Evolutionary conservation across 495 filamentous ascomycete genomes (phyloP).

Genomic region (Aspergillus ellipticus): DNA sequence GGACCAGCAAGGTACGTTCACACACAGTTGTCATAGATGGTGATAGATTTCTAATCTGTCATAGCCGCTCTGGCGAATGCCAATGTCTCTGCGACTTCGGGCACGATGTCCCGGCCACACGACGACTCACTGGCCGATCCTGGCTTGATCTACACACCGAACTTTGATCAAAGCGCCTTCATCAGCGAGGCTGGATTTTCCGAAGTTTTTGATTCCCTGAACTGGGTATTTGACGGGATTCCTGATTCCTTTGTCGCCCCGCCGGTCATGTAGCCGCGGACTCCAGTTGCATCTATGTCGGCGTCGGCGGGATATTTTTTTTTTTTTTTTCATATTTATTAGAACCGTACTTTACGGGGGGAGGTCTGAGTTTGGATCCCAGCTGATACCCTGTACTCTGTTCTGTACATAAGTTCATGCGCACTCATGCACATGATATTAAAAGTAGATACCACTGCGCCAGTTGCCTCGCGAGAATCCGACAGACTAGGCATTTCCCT

Average conservation of each 20-base stretch:
- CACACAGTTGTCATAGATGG: background rate
- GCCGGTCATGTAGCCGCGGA: conserved; percentile 27
- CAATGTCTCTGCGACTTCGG: conserved; percentile 25
- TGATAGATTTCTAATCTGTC: conserved; percentile 10
- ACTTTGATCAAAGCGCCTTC: conserved; percentile 37
- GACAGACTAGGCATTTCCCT: too few species aligned
- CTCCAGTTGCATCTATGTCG: background rate
- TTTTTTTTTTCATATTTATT: background rate
- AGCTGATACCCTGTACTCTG: background rate
- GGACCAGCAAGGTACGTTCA: conserved; percentile 36
- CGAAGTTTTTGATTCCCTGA: too few species aligned
- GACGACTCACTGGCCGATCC: conserved; percentile 27
- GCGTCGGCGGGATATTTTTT: background rate
- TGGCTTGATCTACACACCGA: conserved; percentile 34
- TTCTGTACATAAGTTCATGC: background rate
- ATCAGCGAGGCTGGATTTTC: too few species aligned
- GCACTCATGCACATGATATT: background rate
- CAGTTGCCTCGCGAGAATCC: too few species aligned
- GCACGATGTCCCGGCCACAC: conserved; percentile 22
- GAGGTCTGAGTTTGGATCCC: background rate
- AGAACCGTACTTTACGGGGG: background rate
- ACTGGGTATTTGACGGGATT: conserved; percentile 45
- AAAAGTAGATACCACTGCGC: background rate
- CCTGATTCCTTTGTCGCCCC: conserved; percentile 26
- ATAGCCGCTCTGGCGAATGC: conserved; percentile 28